Conservation (phyloP, 257 asterid genomes). For the Solanum verrucosum region DNA sequence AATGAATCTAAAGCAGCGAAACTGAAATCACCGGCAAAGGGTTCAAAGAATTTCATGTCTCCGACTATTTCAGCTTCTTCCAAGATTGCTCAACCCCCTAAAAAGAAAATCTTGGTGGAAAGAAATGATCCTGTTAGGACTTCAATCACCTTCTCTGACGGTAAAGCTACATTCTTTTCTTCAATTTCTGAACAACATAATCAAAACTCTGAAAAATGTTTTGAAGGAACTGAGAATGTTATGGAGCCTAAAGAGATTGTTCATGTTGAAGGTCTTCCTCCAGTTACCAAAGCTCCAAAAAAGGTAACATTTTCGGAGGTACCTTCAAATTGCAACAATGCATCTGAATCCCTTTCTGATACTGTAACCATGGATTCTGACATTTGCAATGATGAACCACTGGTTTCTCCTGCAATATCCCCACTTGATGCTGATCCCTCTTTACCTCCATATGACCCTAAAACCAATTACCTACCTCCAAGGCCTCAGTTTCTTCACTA, state of each 20-base stretch:
- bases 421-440: slow-evolving; percentile 87
- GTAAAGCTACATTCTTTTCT: slow-evolving; percentile 63
- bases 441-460: slow-evolving; percentile 72
- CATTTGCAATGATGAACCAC: slow-evolving; percentile 8
- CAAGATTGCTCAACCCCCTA: slow-evolving; percentile 74
- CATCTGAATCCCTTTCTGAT: slow-evolving; percentile 9
- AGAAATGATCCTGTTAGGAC: slow-evolving; percentile 71
- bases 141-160: slow-evolving; percentile 56
- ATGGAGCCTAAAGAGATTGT: neutral
- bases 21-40: slow-evolving; percentile 43
- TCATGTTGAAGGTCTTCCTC: slow-evolving; percentile 21
- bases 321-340: slow-evolving; percentile 15
- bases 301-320: slow-evolving; percentile 43
- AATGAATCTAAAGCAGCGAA: slow-evolving; percentile 40
- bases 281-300: slow-evolving; percentile 29
- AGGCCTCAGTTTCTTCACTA: slow-evolving; percentile 78
- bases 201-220: slow-evolving; percentile 16
- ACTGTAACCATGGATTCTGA: slow-evolving; percentile 19
- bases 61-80: slow-evolving; percentile 96
- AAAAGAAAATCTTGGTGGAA: slow-evolving; percentile 74
- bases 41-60: slow-evolving; percentile 71
- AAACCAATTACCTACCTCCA: slow-evolving; percentile 67
- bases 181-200: slow-evolving; percentile 12
- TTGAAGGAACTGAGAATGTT: slow-evolving; percentile 5
- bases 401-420: slow-evolving; percentile 17